Percentiles rank a stretch among this genome's conserved stretches.
These are phyloP conservation scores for Fusarium albidum DNA, from an alignment of 2,329 filamentous ascomycete species.

Conservation along the genomic window DNA sequence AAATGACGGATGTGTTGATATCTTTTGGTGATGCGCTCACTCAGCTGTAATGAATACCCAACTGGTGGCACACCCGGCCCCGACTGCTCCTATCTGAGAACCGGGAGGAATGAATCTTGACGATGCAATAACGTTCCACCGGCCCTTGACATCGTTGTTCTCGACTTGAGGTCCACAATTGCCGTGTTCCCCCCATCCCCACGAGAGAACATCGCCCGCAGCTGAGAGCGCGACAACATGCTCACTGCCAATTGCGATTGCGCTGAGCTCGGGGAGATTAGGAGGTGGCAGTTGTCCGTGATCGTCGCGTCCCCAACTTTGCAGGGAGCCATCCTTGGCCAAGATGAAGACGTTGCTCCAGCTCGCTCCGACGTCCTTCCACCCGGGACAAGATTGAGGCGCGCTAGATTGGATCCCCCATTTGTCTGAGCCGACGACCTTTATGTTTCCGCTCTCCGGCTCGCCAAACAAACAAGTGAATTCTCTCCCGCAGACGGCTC, in stretches of 20 bases:
- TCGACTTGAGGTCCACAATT: slow-evolving; percentile 82
- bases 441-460: slow-evolving; percentile 64
- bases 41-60: slow-evolving; percentile 64
- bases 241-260: slow-evolving; percentile 87
- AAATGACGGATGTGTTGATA: slow-evolving; percentile 7
- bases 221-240: slow-evolving; percentile 79
- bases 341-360: slow-evolving; percentile 86
- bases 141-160: slow-evolving; percentile 72
- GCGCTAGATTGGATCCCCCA: slow-evolving; percentile 69
- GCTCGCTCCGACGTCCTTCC: slow-evolving; percentile 76
- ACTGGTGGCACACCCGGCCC: slow-evolving; percentile 90
- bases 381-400: slow-evolving; percentile 61
- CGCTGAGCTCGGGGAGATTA: slow-evolving; percentile 63
- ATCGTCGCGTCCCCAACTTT: slow-evolving; percentile 85
- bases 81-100: slow-evolving; percentile 67
- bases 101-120: slow-evolving; percentile 60
- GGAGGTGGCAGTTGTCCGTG: slow-evolving; percentile 80
- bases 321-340: slow-evolving; percentile 64
- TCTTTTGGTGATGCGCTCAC: slow-evolving; percentile 22
- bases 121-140: slow-evolving; percentile 72
- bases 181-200: slow-evolving; percentile 98
- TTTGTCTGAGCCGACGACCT: slow-evolving; percentile 78
- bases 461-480: slow-evolving; percentile 78
- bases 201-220: slow-evolving; percentile 75
- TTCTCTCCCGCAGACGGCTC: slow-evolving; percentile 82